phyloP scores from a whole-genome alignment of 1,139 yeast genomes.

The Geotrichum candidum region DNA sequence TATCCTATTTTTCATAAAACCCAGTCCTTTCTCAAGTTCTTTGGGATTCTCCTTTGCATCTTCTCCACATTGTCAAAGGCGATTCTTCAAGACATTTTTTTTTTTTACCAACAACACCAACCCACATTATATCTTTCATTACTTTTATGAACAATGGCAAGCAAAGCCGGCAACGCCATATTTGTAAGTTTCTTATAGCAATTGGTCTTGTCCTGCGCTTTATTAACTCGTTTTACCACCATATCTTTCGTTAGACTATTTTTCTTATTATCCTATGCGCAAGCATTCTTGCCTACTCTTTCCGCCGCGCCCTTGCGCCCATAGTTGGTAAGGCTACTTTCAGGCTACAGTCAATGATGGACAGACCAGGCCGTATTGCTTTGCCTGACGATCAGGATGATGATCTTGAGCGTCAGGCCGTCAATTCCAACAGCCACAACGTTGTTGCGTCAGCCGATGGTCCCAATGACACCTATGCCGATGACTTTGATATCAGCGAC shows the following conservation, averaged over 20 bases:
- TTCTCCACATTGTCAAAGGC: not conserved
- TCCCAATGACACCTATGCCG: not conserved
- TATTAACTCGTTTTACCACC: too few relatives aligned
- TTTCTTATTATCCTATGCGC: conserved; percentile 2
- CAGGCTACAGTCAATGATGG: conserved; percentile 8
- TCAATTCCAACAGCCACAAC: not conserved
- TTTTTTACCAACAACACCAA: not conserved
- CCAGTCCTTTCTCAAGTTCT: not conserved
- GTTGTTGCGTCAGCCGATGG: not conserved
- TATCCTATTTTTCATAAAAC: not conserved
- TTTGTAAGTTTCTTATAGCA: conserved; percentile 2
- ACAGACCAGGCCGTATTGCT: not conserved
- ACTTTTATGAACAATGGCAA: not conserved
- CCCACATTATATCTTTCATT: not conserved
- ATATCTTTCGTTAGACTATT: conserved; percentile 1
- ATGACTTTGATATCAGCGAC: conserved; percentile 8
- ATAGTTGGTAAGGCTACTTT: conserved; percentile 14
- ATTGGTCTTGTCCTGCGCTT: too few relatives aligned
- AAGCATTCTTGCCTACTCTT: conserved; percentile 8
- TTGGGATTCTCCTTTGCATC: not conserved
- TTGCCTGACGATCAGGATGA: conserved; percentile 7
- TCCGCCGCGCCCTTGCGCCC: conserved; percentile 13
- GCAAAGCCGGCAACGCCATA: conserved; percentile 6
- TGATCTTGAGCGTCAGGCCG: conserved; percentile 3
- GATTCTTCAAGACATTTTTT: not conserved